These are phyloP conservation scores for Pseudocercospora eumusae DNA, from an alignment of 2,329 filamentous ascomycete genomes.

Conservation along the genomic window DNA sequence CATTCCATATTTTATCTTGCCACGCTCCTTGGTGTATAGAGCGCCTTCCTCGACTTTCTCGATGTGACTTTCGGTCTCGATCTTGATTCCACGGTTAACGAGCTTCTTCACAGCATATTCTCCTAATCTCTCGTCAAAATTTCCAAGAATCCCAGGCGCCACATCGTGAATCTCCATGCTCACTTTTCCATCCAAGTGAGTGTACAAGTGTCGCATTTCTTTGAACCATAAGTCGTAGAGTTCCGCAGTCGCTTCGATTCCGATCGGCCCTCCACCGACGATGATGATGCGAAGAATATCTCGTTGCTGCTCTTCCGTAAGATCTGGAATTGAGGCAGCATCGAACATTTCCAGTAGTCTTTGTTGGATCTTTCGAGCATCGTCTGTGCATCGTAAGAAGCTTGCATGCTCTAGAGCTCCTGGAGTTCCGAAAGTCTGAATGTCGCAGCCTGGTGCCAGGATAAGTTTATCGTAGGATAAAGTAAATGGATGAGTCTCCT, in stretches of 20 bases:
- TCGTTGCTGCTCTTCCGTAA: conserved; percentile 35
- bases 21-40: conserved; percentile 42
- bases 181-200: conserved; percentile 44
- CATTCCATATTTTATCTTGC: conserved; percentile 42
- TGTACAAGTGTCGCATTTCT: conserved; percentile 45
- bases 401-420: conserved; percentile 45
- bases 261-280: conserved; percentile 48
- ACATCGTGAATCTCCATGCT: conserved; percentile 50
- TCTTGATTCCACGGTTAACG: conserved; percentile 41
- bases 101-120: conserved; percentile 47
- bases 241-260: conserved; percentile 49
- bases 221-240: conserved; percentile 47
- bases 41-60: conserved; percentile 41
- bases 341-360: conserved; percentile 43
- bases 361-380: conserved; percentile 41
- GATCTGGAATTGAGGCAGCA: conserved; percentile 40
- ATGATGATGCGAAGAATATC: conserved; percentile 44
- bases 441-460: conserved; percentile 47
- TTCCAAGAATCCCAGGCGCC: conserved; percentile 45
- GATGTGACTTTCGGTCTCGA: conserved; percentile 45
- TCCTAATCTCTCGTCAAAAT: conserved; percentile 46
- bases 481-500: conserved; percentile 40
- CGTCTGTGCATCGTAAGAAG: conserved; percentile 43
- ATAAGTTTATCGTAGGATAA: conserved; percentile 48
- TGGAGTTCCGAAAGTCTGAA: conserved; percentile 46